These are phyloP conservation scores for Triglochin maritima DNA, from an alignment of 106 monocot genomes.

Conservation along the genomic window DNA sequence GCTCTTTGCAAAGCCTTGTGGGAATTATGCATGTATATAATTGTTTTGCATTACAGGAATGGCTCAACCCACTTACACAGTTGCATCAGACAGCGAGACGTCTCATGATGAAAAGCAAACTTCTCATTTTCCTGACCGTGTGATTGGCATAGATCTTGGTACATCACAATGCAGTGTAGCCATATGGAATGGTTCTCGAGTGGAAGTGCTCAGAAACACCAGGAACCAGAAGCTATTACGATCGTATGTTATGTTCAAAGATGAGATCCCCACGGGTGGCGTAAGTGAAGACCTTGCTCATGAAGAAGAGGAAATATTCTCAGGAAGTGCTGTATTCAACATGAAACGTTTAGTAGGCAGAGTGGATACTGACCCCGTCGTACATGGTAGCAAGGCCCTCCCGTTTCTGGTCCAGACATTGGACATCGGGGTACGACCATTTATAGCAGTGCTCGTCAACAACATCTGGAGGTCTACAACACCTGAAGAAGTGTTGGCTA, in stretches of 20 bases:
- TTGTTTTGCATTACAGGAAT: slow-evolving; percentile 25
- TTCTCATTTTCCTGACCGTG: slow-evolving; percentile 30
- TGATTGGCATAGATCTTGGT: slow-evolving; percentile 69
- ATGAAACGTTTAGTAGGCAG: slow-evolving; percentile 69
- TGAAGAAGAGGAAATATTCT: slow-evolving; percentile 51
- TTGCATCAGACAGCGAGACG: slow-evolving; percentile 64
- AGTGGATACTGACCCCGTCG: slow-evolving; percentile 59
- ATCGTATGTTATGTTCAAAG: slow-evolving; percentile 60
- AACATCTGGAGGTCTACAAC: slow-evolving; percentile 69
- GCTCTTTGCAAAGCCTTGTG: not conserved
- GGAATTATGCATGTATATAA: not conserved
- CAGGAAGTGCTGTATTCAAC: slow-evolving; percentile 66
- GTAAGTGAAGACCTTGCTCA: slow-evolving; percentile 32
- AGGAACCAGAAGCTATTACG: slow-evolving; percentile 48
- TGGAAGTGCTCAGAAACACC: slow-evolving; percentile 60
- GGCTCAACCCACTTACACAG: slow-evolving; percentile 56
- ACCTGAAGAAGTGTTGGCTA: slow-evolving; percentile 70
- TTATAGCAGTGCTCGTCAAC: slow-evolving; percentile 66
- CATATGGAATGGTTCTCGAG: slow-evolving; percentile 53
- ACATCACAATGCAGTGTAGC: slow-evolving; percentile 79
- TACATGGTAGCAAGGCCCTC: slow-evolving; percentile 60
- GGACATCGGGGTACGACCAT: slow-evolving; percentile 60
- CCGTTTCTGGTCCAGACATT: slow-evolving; percentile 76
- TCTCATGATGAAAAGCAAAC: slow-evolving; percentile 35
- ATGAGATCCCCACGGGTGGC: slow-evolving; percentile 42